A percentile compares a stretch with the other conserved stretches of the same genome.
These are phyloP conservation scores for Pythium graminicola DNA, from an alignment of 352 stramenopile species.

Conservation along the genomic window DNA sequence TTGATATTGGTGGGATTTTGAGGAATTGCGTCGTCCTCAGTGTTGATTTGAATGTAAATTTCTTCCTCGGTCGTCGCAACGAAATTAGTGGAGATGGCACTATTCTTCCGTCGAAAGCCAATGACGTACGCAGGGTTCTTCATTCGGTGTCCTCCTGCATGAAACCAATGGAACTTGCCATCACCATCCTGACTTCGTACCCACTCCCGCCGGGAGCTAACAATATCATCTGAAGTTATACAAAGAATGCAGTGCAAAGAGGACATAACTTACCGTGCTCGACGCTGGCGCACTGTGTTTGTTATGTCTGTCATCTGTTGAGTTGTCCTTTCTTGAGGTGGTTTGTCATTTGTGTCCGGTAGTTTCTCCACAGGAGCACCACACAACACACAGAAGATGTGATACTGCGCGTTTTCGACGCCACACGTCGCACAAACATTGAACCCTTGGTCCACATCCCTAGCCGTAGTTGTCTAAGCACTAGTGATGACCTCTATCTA, in stretches of 20 bases:
- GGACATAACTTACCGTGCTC: constrained; percentile 2
- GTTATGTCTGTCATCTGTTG: too few relatives aligned
- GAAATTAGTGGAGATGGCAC: too few relatives aligned
- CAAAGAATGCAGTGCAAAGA: not conserved
- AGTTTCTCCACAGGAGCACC: not conserved
- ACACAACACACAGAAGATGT: constrained; percentile 12
- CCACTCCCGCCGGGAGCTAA: constrained; percentile 3
- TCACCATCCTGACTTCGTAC: not conserved
- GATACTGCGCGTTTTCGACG: constrained; percentile 9
- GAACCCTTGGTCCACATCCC: constrained; percentile 13
- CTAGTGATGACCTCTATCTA: not conserved
- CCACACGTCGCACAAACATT: constrained; percentile 8
- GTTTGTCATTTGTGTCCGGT: too few relatives aligned
- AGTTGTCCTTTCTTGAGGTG: not conserved
- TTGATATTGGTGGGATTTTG: not conserved
- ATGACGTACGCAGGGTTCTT: not conserved
- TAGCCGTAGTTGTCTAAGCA: not conserved
- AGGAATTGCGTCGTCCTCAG: not conserved
- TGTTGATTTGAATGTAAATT: not conserved
- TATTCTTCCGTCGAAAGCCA: not conserved
- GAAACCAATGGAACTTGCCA: not conserved
- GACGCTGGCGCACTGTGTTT: not conserved
- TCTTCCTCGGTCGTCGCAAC: too few relatives aligned
- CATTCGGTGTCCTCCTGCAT: too few relatives aligned
- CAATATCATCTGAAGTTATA: not conserved